Evolutionary conservation across 75 land plant species (phyloP), one percentile per base, ranked within the genome.

Genomic region (Ceratopteris richardii): DNA sequence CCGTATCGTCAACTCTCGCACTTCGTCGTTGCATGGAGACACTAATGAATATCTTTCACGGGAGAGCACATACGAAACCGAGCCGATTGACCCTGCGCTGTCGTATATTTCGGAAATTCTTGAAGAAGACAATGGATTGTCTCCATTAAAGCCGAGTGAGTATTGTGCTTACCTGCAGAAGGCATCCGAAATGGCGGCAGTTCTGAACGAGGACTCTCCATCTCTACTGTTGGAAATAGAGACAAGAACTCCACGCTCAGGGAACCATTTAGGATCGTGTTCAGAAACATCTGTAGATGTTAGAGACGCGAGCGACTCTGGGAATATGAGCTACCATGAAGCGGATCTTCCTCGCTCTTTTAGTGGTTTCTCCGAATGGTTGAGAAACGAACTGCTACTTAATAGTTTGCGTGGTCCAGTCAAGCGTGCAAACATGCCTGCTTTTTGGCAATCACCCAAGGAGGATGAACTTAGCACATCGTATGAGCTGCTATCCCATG

Each of bases 81-180:
- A 52, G 54, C 54, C 54, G 5, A 4, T 52, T 18, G 54, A 52
- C 28, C 75, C 75, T 0, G 42, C 68, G 11, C 53, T 72, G 12
- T 29, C 27, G 1, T 72, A 51, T 19, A 42, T 72, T 6, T 50
- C 61, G 5, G 70, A 66, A 0, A 72, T 72, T 21, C 57, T 72
- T 11, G 63, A 58, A 70, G 75, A 65, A 17, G 73, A 71, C 17
- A 51, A 72, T 18, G 0, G 17, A 24, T 56, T 30, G 26, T 63
- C 57, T 43, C 39, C 29, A 22, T 59, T 39, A 20, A 51, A 71
- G 24, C 70, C 68, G 54, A 26, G 36, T 26, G 75, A 72, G 18
- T 64, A 25, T 24, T 28, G 29, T 51, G 75, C 68, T 1, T 72
- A 65, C n/a, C 69, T 66, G 69, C 62, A 70, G 13, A 72, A 68